These are phyloP conservation scores for Trametes cingulata DNA, from an alignment of 768 basidiomycete genomes.

Conservation along the genomic window DNA sequence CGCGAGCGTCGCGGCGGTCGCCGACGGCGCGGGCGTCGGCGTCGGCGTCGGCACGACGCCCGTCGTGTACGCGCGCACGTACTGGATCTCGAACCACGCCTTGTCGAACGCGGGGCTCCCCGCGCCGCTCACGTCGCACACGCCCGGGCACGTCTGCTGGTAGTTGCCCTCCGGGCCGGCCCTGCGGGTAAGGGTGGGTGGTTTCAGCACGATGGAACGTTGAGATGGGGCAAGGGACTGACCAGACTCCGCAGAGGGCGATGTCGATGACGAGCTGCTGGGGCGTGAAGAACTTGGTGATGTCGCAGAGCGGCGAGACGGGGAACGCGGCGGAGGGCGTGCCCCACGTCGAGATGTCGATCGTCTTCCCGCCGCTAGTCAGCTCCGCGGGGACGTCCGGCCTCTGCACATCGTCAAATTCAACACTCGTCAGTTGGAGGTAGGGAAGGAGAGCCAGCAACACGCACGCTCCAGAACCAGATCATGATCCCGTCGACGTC, in stretches of 20 bases:
- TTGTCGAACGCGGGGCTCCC: constrained; percentile 54
- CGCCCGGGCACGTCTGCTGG: constrained; percentile 30
- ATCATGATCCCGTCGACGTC: constrained; percentile 56
- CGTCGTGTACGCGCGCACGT: constrained; percentile 60
- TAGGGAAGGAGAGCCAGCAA: background rate
- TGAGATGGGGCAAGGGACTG: constrained; percentile 11
- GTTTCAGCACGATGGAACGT: background rate
- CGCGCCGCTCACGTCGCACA: constrained; percentile 50
- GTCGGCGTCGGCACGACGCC: constrained; percentile 23
- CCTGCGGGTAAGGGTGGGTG: constrained; percentile 35
- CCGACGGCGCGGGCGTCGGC: constrained; percentile 5
- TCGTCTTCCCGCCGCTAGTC: constrained; percentile 27
- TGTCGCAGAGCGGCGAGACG: constrained; percentile 39
- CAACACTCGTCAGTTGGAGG: background rate
- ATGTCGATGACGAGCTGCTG: constrained; percentile 58
- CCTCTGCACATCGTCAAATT: constrained; percentile 29
- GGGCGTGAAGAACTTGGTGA: constrained; percentile 44
- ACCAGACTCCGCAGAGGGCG: constrained; percentile 54
- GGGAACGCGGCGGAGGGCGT: constrained; percentile 43
- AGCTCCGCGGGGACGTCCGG: constrained; percentile 38
- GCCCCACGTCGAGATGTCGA: constrained; percentile 44
- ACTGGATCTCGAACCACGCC: constrained; percentile 69
- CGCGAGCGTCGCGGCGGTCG: background rate
- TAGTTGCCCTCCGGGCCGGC: constrained; percentile 51
- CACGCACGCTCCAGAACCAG: constrained; percentile 51